phyloP scores from a whole-genome alignment of 768 basidiomycete genomes.

The Boletus rufocinnamomeus region DNA sequence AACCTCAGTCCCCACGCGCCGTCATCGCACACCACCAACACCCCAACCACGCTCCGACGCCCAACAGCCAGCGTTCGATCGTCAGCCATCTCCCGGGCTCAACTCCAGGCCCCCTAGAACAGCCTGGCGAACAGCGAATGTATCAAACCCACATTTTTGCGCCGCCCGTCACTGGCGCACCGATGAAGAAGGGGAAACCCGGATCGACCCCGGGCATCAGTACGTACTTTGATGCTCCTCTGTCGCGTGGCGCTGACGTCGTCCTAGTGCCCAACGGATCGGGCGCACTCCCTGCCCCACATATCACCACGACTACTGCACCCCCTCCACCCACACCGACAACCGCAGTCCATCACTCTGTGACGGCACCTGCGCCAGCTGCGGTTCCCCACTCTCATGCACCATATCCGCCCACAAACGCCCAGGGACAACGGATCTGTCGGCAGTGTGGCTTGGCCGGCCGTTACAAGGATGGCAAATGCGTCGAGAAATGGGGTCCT shows the following conservation, averaged over 20 bases:
- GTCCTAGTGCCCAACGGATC: slow-evolving; percentile 24
- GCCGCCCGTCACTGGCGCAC: slow-evolving; percentile 71
- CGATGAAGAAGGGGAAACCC: slow-evolving; percentile 64
- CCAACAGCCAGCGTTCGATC: slow-evolving; percentile 23
- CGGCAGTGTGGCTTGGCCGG: slow-evolving; percentile 73
- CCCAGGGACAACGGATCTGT: slow-evolving; percentile 72
- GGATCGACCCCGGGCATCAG: slow-evolving; percentile 24
- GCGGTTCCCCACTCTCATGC: slow-evolving; percentile 14
- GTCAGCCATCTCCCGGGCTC: slow-evolving; percentile 23
- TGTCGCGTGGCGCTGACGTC: slow-evolving; percentile 17
- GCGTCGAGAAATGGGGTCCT: slow-evolving; percentile 88
- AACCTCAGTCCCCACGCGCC: slow-evolving; percentile 30
- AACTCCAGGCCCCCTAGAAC: slow-evolving; percentile 32
- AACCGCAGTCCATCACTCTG: slow-evolving; percentile 9
- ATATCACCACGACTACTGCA: slow-evolving; percentile 9
- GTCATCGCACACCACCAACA: slow-evolving; percentile 36
- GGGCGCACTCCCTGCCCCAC: slow-evolving; percentile 18
- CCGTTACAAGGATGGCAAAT: slow-evolving; percentile 81
- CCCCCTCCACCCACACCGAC: slow-evolving; percentile 23
- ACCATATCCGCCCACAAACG: slow-evolving; percentile 43
- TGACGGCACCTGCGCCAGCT: slow-evolving; percentile 1
- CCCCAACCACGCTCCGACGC: slow-evolving; percentile 21
- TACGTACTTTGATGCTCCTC: slow-evolving; percentile 16
- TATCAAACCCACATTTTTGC: slow-evolving; percentile 74
- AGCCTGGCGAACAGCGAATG: slow-evolving; percentile 41